A percentile compares a stretch with the other conserved stretches of the same genome.
phyloP scores from a whole-genome alignment of 176 grass and related monocot genomes.

The Ensete glaucum region DNA sequence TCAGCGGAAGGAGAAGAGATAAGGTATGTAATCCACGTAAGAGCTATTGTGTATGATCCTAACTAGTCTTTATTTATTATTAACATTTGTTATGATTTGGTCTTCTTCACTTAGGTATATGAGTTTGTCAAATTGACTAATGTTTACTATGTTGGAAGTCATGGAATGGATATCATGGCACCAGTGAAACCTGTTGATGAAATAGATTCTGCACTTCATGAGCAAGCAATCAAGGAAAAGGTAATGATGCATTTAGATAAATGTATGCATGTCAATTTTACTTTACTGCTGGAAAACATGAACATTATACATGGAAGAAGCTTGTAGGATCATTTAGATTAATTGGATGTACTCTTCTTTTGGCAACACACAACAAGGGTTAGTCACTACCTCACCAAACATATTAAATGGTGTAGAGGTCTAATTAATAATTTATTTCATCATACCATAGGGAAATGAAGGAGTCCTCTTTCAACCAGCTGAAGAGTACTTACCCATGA shows the following conservation, averaged over 20 bases:
- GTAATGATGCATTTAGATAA: conserved; percentile 5
- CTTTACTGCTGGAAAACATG: no score
- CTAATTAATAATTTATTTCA: background rate
- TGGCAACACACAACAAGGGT: no score
- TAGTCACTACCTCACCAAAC: background rate
- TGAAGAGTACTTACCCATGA: conserved; percentile 49
- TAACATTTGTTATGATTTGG: background rate
- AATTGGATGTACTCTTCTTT: no score
- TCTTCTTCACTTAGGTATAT: conserved; percentile 32
- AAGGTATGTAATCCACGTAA: conserved; percentile 30
- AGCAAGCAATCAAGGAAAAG: conserved; percentile 19
- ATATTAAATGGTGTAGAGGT: background rate
- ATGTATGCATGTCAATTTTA: background rate
- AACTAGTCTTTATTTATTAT: background rate
- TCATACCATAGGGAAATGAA: background rate
- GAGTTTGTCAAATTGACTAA: conserved; percentile 47
- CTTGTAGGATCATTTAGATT: no score
- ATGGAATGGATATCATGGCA: conserved; percentile 73
- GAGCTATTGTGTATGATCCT: no score
- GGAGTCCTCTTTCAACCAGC: conserved; percentile 56
- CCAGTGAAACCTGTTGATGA: conserved; percentile 14
- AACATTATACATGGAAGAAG: no score
- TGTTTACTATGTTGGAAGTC: conserved; percentile 77
- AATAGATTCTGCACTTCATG: background rate
- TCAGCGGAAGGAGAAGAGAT: conserved; percentile 53